A percentile compares a stretch with the other conserved stretches of the same genome.
phyloP scores from a whole-genome alignment of 805 yeast genomes.

The Lipomyces chichibuensis region DNA sequence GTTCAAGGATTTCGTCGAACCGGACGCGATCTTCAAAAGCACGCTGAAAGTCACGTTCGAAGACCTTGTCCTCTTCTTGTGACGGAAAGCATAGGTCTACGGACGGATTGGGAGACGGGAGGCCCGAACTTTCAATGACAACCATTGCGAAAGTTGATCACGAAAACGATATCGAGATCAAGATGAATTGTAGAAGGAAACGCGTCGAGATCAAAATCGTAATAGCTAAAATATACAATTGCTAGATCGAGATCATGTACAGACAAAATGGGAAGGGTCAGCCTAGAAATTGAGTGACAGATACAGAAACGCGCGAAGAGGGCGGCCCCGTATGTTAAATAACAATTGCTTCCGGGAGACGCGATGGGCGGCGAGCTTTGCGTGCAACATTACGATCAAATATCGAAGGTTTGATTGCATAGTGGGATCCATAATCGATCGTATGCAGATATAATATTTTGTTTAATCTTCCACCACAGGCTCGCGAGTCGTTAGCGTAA shows the following conservation, averaged over 20 bases:
- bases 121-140: constrained; percentile 26
- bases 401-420: constrained; percentile 10
- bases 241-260: neutral
- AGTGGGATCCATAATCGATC: neutral
- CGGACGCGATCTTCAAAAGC: constrained; percentile 19
- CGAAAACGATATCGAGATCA: neutral
- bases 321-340: neutral
- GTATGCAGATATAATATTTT: neutral
- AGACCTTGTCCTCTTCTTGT: constrained; percentile 22
- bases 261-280: neutral
- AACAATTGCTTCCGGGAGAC: neutral
- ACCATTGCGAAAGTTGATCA: constrained; percentile 5
- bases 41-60: constrained; percentile 30
- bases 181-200: neutral
- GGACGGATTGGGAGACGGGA: constrained; percentile 36
- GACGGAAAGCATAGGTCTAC: constrained; percentile 24
- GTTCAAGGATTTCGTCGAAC: constrained; percentile 12
- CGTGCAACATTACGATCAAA: neutral
- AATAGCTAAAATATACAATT: neutral
- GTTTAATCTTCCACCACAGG: neutral
- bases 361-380: neutral
- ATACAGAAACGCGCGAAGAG: neutral
- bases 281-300: neutral
- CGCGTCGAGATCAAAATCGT: neutral
- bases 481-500: neutral